phyloP scores from a whole-genome alignment of 2,329 filamentous ascomycete genomes.

The Rutstroemia sp. region DNA sequence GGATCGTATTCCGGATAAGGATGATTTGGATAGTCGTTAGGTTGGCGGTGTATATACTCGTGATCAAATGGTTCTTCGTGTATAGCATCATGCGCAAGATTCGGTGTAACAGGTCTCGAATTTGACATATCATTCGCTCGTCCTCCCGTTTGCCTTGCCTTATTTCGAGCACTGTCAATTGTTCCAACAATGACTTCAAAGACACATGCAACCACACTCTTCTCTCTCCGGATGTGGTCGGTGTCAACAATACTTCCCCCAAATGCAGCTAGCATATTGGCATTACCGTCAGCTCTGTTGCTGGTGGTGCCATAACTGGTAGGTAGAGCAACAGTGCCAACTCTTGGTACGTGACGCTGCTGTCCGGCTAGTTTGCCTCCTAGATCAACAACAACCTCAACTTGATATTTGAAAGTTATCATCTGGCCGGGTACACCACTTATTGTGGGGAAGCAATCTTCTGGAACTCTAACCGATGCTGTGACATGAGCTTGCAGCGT shows the following conservation, averaged over 20 bases:
- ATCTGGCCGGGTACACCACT: slow-evolving; percentile 82
- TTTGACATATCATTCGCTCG: slow-evolving; percentile 16
- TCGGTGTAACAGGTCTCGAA: slow-evolving; percentile 13
- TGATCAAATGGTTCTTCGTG: slow-evolving; percentile 17
- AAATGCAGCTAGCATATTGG: slow-evolving; percentile 44
- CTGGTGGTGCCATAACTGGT: slow-evolving; percentile 17
- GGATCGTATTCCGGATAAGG: slow-evolving; percentile 30
- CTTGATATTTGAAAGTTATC: slow-evolving; percentile 90
- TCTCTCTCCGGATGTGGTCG: slow-evolving; percentile 75
- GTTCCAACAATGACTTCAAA: slow-evolving; percentile 88
- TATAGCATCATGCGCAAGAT: slow-evolving; percentile 16
- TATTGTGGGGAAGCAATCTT: slow-evolving; percentile 89
- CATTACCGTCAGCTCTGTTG: slow-evolving; percentile 28
- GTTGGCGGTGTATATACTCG: slow-evolving; percentile 3
- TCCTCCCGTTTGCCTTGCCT: slow-evolving; percentile 22
- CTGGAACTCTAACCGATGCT: slow-evolving; percentile 76
- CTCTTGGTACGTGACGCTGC: slow-evolving; percentile 31
- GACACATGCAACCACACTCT: slow-evolving; percentile 79
- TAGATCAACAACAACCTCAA: slow-evolving; percentile 88
- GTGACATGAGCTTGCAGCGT: slow-evolving; percentile 75
- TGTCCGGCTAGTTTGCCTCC: slow-evolving; percentile 79
- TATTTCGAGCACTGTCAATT: slow-evolving; percentile 53
- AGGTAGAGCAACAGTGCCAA: slow-evolving; percentile 24
- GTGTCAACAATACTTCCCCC: slow-evolving; percentile 77
- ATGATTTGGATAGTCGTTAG: slow-evolving; percentile 21